These are phyloP conservation scores for Plectosphaerella cucumerina DNA, from an alignment of 2,329 filamentous ascomycete species.

Conservation along the genomic window DNA sequence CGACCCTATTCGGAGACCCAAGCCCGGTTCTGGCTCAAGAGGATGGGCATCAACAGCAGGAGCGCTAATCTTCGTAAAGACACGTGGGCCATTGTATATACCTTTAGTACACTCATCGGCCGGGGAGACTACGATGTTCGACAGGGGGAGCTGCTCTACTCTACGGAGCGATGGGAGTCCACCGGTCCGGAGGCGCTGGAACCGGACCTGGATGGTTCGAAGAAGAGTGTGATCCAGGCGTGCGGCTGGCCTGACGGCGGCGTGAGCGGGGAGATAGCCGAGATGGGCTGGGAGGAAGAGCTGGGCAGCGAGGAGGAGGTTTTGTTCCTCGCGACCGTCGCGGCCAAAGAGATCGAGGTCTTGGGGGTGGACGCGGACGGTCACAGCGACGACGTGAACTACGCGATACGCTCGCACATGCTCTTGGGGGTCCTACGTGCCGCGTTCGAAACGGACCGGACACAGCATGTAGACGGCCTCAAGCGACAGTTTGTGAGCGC, in stretches of 20 bases:
- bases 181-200: constrained; percentile 1
- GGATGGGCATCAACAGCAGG: neutral
- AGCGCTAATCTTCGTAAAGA: neutral
- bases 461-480: neutral
- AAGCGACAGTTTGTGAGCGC: constrained; percentile 1
- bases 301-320: constrained; percentile 14
- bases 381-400: constrained; percentile 6
- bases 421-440: constrained; percentile 8
- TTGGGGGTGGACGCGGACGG: too few species aligned
- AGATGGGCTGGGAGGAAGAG: constrained; percentile 11
- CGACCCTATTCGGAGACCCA: constrained; percentile 6
- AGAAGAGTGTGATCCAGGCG: constrained; percentile 4
- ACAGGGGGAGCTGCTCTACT: constrained; percentile 6
- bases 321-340: constrained; percentile 12
- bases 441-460: constrained; percentile 4
- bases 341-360: constrained; percentile 9
- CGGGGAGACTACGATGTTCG: constrained; percentile 3
- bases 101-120: constrained; percentile 1
- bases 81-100: neutral
- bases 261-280: neutral
- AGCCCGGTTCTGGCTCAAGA: constrained; percentile 6
- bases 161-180: constrained; percentile 3
- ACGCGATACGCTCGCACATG: constrained; percentile 11
- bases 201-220: constrained; percentile 7
- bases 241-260: constrained; percentile 10